Base-by-base conservation (phyloP, 768 basidiomycete species). In the Trametes cinnabarina region DNA sequence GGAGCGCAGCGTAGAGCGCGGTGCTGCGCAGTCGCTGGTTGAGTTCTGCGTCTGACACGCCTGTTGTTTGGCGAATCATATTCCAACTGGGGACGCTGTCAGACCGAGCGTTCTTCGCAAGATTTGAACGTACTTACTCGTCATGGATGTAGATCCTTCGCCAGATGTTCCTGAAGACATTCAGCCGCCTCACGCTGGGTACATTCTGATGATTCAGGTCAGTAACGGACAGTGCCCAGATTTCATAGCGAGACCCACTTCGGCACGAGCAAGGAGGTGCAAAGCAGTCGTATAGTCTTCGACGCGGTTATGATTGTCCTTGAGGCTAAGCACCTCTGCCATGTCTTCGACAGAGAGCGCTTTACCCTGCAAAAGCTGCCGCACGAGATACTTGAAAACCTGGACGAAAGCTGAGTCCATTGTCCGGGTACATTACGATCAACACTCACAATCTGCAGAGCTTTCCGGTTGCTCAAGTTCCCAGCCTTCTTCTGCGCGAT, bases 121-220 rank as follows among this genome's bases (percentile, higher is more conserved):
- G 19, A 28, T 23, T 23, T n/a, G 20, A 35, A 12, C 34, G 20
- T 44, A 51, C 58, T 59, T 71, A 96, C 94, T 97, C 84, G 69
- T 98, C 94, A 49, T 92, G 87, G 50, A 89, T 79, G 68, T 90
- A 96, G 44, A 96, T 82, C 28, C 95, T 79, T 34, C 95, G 82
- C 95, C 95, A 98, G 15, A 92, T 79, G 30, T 83, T 85, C 44
- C 85, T 79, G 66, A 90, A 82, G 4, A 91, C 86, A 23, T 88
- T 83, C 40, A 80, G 66, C 68, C 80, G 81, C 47, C 94, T 79
- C 30, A 82, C 82, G 57, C 86, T 83, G 0, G 94, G 93, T 3
- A 92, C 66, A 51, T 81, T 79, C 88, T 92, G 51, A 32, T 34
- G 32, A 28, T 17, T 17, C 30, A 43, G 15, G 17, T 23, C 8